Evolutionary conservation across 148 eudicot species (phyloP).

Genomic region (Rhododendron vialii): DNA sequence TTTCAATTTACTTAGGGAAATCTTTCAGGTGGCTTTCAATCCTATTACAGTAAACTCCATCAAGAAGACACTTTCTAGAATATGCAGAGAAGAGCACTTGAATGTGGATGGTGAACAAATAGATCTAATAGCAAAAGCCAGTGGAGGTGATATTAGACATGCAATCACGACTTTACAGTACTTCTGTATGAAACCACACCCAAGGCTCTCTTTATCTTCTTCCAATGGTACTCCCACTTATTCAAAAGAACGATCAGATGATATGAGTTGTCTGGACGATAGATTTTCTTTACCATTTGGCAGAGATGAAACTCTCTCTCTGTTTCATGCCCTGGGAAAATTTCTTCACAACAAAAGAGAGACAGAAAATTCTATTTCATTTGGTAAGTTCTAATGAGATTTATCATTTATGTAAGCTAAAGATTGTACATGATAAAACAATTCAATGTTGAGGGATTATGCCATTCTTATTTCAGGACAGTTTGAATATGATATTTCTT

Average conservation of each 20-base stretch:
- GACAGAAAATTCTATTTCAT: slow-evolving; percentile 30
- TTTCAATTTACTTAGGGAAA: slow-evolving; percentile 6
- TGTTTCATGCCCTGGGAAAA: slow-evolving; percentile 96
- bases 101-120: slow-evolving; percentile 51
- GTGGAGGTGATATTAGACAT: slow-evolving; percentile 95
- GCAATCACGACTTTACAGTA: slow-evolving; percentile 90
- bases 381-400: slow-evolving; percentile 40
- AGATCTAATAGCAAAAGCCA: slow-evolving; percentile 70
- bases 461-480: not conserved
- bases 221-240: slow-evolving; percentile 20
- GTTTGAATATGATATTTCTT: not conserved
- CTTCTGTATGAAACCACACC: slow-evolving; percentile 54
- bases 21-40: slow-evolving; percentile 81
- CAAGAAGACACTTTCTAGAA: slow-evolving; percentile 67
- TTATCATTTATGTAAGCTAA: not conserved
- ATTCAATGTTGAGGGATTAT: not conserved
- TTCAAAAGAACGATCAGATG: slow-evolving; percentile 29
- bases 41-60: slow-evolving; percentile 80
- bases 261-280: slow-evolving; percentile 24
- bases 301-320: slow-evolving; percentile 87
- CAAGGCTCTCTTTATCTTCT: slow-evolving; percentile 21
- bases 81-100: slow-evolving; percentile 61
- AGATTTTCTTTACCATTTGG: slow-evolving; percentile 46
- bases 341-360: slow-evolving; percentile 98
- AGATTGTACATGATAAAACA: not conserved